Conservation (phyloP, 106 monocot genomes). For the Triglochin maritima region DNA sequence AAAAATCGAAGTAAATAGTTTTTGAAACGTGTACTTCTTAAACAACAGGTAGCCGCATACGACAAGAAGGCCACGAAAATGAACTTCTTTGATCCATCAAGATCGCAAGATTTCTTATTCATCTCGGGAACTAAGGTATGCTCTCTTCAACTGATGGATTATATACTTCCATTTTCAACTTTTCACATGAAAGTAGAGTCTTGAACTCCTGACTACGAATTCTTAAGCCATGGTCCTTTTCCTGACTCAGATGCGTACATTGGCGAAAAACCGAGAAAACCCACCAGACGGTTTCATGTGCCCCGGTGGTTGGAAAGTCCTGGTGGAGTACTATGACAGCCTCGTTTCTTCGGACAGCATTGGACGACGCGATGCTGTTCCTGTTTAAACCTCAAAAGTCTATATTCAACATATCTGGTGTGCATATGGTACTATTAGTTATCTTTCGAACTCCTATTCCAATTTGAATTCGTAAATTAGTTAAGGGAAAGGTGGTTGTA, state of each 20-base stretch:
- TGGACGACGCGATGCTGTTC: constrained; percentile 44
- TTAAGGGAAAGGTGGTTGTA: neutral
- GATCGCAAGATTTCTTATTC: constrained; percentile 88
- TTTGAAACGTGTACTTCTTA: neutral
- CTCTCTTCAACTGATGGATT: neutral
- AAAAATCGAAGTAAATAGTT: neutral
- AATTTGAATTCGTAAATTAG: neutral
- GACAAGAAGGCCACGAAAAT: constrained; percentile 74
- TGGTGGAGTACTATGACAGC: constrained; percentile 86
- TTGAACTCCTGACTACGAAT: too few species aligned
- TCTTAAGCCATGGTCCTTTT: neutral
- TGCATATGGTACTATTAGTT: neutral
- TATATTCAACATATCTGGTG: neutral
- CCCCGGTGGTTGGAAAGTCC: constrained; percentile 96
- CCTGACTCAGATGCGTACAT: constrained; percentile 59
- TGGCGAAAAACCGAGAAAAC: constrained; percentile 61
- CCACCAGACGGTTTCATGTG: constrained; percentile 99
- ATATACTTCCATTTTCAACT: neutral
- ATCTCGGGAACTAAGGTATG: constrained; percentile 93
- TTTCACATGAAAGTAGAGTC: neutral
- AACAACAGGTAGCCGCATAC: constrained; percentile 86
- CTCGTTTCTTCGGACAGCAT: constrained; percentile 25
- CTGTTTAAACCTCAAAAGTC: constrained; percentile 25
- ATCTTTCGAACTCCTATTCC: too few species aligned
- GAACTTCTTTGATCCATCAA: constrained; percentile 97